A percentile compares a stretch with the other conserved stretches of the same genome.
Evolutionary conservation across 2,329 filamentous ascomycete species (phyloP).

Genomic region (Penicillium sp.): DNA sequence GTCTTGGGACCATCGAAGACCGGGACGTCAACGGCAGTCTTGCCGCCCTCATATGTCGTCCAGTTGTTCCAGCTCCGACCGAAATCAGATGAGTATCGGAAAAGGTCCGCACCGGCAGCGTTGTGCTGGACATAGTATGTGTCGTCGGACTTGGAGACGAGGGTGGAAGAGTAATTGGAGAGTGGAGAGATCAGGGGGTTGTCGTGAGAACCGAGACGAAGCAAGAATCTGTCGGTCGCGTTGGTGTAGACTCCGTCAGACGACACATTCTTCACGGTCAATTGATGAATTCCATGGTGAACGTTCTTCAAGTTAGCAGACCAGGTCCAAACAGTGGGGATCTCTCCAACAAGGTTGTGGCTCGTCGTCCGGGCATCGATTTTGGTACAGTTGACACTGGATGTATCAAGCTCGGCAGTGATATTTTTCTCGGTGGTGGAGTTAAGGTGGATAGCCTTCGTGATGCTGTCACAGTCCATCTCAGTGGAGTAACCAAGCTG

Average conservation of each 20-base stretch:
- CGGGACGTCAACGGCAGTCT: slow-evolving; percentile 50
- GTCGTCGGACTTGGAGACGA: slow-evolving; percentile 51
- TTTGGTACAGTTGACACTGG: slow-evolving; percentile 49
- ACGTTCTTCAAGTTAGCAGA: slow-evolving; percentile 56
- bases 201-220: slow-evolving; percentile 59
- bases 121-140: slow-evolving; percentile 56
- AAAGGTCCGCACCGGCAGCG: slow-evolving; percentile 61
- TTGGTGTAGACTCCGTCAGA: slow-evolving; percentile 39
- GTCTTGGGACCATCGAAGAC: slow-evolving; percentile 58
- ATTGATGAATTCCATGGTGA: slow-evolving; percentile 60
- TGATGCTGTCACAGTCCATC: slow-evolving; percentile 62
- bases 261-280: slow-evolving; percentile 52
- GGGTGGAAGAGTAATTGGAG: slow-evolving; percentile 59
- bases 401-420: slow-evolving; percentile 46
- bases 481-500: slow-evolving; percentile 58
- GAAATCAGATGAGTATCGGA: slow-evolving; percentile 64
- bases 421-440: slow-evolving; percentile 55
- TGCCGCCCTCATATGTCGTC: slow-evolving; percentile 55
- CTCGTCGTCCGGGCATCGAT: slow-evolving; percentile 33
- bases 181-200: slow-evolving; percentile 63
- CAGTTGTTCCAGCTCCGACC: slow-evolving; percentile 62
- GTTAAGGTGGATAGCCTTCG: slow-evolving; percentile 50
- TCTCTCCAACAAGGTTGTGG: slow-evolving; percentile 49
- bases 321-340: slow-evolving; percentile 58
- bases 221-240: slow-evolving; percentile 60